Percentiles rank a stretch among this genome's conserved stretches.
Conservation (phyloP, 2,329 filamentous ascomycete genomes). For the Coniochaeta sp. region DNA sequence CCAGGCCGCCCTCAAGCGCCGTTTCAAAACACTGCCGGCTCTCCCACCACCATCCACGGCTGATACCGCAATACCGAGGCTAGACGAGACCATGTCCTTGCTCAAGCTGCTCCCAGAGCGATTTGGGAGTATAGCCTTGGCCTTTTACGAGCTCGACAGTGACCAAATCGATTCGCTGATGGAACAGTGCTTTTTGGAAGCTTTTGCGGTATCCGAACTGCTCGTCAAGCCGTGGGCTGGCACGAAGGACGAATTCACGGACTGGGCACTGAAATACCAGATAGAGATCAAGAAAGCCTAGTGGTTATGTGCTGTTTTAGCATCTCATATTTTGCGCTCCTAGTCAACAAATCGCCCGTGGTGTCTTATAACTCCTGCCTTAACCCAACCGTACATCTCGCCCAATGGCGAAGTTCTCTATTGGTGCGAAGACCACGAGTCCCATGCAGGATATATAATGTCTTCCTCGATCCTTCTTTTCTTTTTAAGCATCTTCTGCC, state of each 20-base stretch:
- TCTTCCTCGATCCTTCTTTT: neutral
- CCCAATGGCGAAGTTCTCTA: slow-evolving; percentile 45
- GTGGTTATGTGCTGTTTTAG: slow-evolving; percentile 22
- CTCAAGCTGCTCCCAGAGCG: slow-evolving; percentile 56
- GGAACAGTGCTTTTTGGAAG: slow-evolving; percentile 51
- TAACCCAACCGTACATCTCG: slow-evolving; percentile 40
- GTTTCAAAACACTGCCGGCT: slow-evolving; percentile 49
- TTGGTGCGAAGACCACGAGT: slow-evolving; percentile 26
- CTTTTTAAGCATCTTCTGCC: neutral
- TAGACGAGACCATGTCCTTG: slow-evolving; percentile 49
- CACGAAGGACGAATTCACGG: slow-evolving; percentile 65
- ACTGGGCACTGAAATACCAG: slow-evolving; percentile 60
- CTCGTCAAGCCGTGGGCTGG: slow-evolving; percentile 55
- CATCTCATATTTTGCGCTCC: neutral
- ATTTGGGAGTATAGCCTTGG: slow-evolving; percentile 62
- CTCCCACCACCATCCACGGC: slow-evolving; percentile 10
- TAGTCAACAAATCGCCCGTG: no score
- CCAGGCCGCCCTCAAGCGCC: slow-evolving; percentile 60
- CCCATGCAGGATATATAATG: neutral
- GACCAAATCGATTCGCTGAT: slow-evolving; percentile 50
- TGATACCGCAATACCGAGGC: slow-evolving; percentile 24
- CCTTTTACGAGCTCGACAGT: slow-evolving; percentile 64
- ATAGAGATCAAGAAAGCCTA: slow-evolving; percentile 38
- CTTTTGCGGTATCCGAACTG: slow-evolving; percentile 47
- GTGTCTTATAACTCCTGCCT: no score